These are phyloP conservation scores for Kitagawia praeruptora DNA, from an alignment of 129 eudicot species.

Conservation along the genomic window DNA sequence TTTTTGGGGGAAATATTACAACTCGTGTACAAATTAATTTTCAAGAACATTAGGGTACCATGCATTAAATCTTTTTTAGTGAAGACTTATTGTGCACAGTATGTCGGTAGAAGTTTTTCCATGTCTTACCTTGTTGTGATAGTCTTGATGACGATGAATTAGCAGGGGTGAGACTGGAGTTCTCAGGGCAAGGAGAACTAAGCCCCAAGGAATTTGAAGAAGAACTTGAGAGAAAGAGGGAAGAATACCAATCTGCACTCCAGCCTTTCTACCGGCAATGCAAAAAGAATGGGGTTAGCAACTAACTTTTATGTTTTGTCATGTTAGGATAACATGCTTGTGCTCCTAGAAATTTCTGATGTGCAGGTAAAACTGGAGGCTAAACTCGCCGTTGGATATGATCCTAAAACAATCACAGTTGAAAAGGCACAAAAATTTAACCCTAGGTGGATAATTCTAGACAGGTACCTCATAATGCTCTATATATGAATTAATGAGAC, in stretches of 20 bases:
- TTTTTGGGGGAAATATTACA: too few species aligned
- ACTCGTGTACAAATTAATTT: too few species aligned
- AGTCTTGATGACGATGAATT: background rate
- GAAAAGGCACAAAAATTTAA: constrained; percentile 7
- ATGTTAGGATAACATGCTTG: background rate
- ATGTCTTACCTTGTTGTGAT: background rate
- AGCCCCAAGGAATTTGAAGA: constrained; percentile 15
- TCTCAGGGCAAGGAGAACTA: constrained; percentile 15
- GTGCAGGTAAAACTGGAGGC: constrained; percentile 19
- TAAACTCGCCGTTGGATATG: constrained; percentile 17
- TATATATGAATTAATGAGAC: background rate
- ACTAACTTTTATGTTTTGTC: background rate
- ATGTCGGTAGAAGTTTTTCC: background rate
- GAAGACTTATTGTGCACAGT: background rate
- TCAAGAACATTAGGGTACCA: too few species aligned
- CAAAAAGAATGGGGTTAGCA: constrained; percentile 12
- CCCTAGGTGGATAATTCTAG: constrained; percentile 19
- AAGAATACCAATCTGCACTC: constrained; percentile 5
- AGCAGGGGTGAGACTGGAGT: constrained; percentile 17
- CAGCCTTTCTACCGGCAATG: constrained; percentile 18
- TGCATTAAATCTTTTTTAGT: too few species aligned
- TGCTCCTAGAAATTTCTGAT: background rate
- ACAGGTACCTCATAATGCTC: constrained; percentile 7
- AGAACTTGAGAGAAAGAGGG: constrained; percentile 18
- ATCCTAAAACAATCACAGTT: constrained; percentile 12